Percentiles rank a stretch among this genome's conserved stretches.
Evolutionary conservation across 164 flowering plant species (phyloP).

Genomic region (Magnolia changhungtana): DNA sequence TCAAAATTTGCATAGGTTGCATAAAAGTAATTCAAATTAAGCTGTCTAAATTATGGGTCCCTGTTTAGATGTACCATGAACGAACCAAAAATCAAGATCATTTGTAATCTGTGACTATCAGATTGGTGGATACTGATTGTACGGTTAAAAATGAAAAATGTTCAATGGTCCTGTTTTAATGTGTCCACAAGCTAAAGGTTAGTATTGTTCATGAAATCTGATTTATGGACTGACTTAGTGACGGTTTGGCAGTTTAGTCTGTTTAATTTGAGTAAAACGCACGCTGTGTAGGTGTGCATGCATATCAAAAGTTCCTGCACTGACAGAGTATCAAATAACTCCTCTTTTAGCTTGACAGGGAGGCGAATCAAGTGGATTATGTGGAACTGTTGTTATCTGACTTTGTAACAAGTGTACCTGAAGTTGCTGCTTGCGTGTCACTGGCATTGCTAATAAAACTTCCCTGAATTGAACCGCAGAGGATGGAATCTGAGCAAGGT

Average conservation of each 20-base stretch:
- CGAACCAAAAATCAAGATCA: too few species aligned
- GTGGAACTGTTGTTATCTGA: not conserved
- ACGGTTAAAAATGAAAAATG: too few species aligned
- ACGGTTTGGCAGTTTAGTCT: not conserved
- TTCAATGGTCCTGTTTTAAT: too few species aligned
- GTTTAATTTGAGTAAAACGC: not conserved
- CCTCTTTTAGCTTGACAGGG: not conserved
- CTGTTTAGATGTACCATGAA: too few species aligned
- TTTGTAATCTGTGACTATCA: too few species aligned
- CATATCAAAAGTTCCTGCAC: not conserved
- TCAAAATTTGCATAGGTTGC: too few species aligned
- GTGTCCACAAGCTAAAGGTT: not conserved
- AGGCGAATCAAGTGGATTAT: not conserved
- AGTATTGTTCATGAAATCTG: not conserved
- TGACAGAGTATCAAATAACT: not conserved
- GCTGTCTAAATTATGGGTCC: too few species aligned
- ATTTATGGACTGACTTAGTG: not conserved
- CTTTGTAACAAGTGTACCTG: conserved; percentile 45
- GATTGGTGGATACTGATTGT: too few species aligned
- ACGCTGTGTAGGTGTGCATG: not conserved
- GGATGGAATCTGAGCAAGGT: conserved; percentile 81
- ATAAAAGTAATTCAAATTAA: too few species aligned
- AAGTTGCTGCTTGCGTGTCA: conserved; percentile 59
- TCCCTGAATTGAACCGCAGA: conserved; percentile 71
- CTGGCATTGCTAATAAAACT: conserved; percentile 70